Percentiles rank a stretch among this genome's conserved stretches.
Evolutionary conservation across 1,139 yeast species (phyloP).

Genomic region (Taphrina communis): DNA sequence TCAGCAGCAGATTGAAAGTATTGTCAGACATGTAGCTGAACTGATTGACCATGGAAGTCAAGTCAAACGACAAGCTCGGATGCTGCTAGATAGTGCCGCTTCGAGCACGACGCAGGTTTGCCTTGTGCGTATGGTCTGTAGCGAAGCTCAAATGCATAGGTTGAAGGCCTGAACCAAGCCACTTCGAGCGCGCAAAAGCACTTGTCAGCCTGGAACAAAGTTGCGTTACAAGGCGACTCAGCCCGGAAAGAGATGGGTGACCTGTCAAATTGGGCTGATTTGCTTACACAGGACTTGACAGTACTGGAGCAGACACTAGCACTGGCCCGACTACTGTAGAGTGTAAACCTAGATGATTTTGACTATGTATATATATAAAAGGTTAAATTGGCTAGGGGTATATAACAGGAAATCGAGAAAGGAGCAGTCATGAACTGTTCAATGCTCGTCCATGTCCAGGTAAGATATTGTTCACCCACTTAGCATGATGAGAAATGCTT

Average conservation of each 20-base stretch:
- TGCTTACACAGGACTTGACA: slow-evolving; percentile 14
- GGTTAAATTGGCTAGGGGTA: not conserved
- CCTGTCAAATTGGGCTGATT: slow-evolving; percentile 20
- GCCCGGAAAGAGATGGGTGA: slow-evolving; percentile 23
- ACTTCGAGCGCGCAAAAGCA: not conserved
- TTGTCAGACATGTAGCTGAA: not conserved
- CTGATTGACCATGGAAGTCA: not conserved
- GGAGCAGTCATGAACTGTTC: too few relatives aligned
- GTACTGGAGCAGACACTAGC: slow-evolving; percentile 12
- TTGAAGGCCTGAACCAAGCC: not conserved
- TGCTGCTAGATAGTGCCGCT: not conserved
- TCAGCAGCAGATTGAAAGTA: not conserved
- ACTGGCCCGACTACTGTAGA: not conserved
- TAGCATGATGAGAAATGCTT: not conserved
- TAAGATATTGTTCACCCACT: too few relatives aligned
- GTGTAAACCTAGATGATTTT: not conserved
- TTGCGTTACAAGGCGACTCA: not conserved
- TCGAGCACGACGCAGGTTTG: not conserved
- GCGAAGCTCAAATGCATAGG: not conserved
- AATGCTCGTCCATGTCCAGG: too few relatives aligned
- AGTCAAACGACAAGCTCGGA: not conserved
- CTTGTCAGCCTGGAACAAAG: not conserved
- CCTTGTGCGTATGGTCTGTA: not conserved
- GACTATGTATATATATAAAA: not conserved
- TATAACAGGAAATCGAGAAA: too few relatives aligned